Base-by-base conservation (phyloP, 345 rosid genomes). In the Passiflora organensis region DNA sequence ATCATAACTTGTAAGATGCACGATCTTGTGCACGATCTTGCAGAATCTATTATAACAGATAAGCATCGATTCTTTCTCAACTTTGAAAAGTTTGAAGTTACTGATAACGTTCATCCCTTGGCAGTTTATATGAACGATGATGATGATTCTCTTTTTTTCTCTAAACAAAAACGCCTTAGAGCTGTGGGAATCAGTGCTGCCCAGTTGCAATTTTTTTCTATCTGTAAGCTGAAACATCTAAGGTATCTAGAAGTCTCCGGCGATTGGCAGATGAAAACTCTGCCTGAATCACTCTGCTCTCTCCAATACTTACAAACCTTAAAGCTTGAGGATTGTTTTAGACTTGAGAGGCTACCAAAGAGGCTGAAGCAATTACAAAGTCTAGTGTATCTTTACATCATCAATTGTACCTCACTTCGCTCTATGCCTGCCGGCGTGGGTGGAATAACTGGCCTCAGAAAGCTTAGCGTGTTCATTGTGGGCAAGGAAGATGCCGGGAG, bases 1-100 rank as follows among this genome's bases (percentile, higher is more conserved):
- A 5, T 34, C 0, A 37, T 5, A 1, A 14, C 20, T 2, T 60
- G 72, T 57, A 49, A 60, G 37, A 68, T 68, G 65, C 77, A 64
- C 10, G 73, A 68, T 32, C 56, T 64, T 11, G 11, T 64, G 0
- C 67, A 60, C 53, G 70, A 64, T 17, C 57, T 68, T 44, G 73
- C 67, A 43, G 21, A 32, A 18, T 58, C 44, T 1, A 17, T 66
- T 25, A 53, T 20, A 48, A 25, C 21, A 2, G 2, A 37, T 9
- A 72, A 66, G 17, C 54, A 59, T 10, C 18, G 2, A 14, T 6
- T 36, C 16, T 38, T 43, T 8, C 3, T 10, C 8, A 28, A 28
- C 0, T 1, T 28, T 9, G 23, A 18, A 2, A 0, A 1, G 12
- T 24, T 28, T 0, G 32, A 13, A 14, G 22, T 57, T 45, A 1